Base-by-base conservation (phyloP, 2,329 filamentous ascomycete genomes). In the Mariannaea sp. region DNA sequence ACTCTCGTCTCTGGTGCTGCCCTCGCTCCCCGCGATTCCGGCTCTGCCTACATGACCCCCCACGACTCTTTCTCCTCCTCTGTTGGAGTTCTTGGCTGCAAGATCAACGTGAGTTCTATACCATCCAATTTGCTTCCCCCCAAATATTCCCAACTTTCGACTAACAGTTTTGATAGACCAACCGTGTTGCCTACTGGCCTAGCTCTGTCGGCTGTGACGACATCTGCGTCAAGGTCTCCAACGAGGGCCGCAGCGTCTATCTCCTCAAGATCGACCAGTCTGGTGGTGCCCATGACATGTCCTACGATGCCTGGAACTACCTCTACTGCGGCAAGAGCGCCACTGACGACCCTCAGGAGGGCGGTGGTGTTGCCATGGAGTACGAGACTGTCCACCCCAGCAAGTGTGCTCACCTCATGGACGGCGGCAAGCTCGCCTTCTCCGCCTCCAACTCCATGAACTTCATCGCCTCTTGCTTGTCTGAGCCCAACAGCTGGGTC, bases 171-270 rank as follows among this genome's bases (percentile, higher is more conserved):
- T 24, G 8, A 5, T 5, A 24, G 22, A 83, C 77, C 56, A 79
- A 85, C 74, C 80, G 81, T 35, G 76, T 85, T 32, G 82, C 82
- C 56, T 85, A 85, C 76, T 85, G 80, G 80, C 83, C 83, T 6
- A 65, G 64, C 19, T 65, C 73, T 4, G 73, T 81, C 41, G 74
- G 75, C 71, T 85, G 82, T 73, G 71, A 77, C 71, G 75, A 80
- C 66, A 75, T 85, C 60, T 85, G 82, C 70, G 72, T 84, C 62
- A 77, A 78, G 68, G 71, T 85, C 56, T 75, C 72, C 51, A 71
- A 79, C 66, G 71, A 67, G 36, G 78, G 70, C 50, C 78, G 80
- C 55, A 73, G 70, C 32, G 68, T 86, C 51, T 76, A 83, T 61
- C 80, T 90, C 48, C 77, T 85, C 55, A 77, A 77, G 66, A 72